Conservation (phyloP, 164 flowering plant genomes). For the Litsea cubeba region DNA sequence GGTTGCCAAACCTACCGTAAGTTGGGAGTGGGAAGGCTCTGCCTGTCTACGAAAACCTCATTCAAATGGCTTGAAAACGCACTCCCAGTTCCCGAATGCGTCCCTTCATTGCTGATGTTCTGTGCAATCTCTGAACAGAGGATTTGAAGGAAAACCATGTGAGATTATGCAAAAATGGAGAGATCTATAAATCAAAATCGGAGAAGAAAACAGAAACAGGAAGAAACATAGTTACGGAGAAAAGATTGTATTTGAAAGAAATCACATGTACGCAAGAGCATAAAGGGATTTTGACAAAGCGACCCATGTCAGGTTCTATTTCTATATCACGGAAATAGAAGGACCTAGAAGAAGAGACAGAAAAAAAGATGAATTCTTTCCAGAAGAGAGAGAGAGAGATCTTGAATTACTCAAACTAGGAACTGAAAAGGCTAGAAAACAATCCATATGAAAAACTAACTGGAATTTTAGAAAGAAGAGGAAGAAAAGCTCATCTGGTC, state of each 20-base stretch:
- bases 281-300: not conserved
- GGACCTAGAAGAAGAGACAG: too few species aligned
- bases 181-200: not conserved
- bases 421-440: too few species aligned
- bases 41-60: slow-evolving; percentile 33
- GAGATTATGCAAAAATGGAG: not conserved
- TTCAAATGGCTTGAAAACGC: slow-evolving; percentile 2
- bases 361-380: too few species aligned
- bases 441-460: not conserved
- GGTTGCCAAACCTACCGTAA: too few species aligned
- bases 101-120: not conserved
- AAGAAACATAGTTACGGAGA: not conserved
- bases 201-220: not conserved
- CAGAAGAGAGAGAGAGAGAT: too few species aligned
- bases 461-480: not conserved
- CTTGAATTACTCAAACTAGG: too few species aligned
- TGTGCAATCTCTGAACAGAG: not conserved
- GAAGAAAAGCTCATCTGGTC: not conserved
- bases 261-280: not conserved
- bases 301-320: not conserved
- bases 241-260: not conserved
- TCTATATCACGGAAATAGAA: too few species aligned
- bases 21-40: slow-evolving; percentile 38
- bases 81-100: not conserved
- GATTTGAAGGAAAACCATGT: not conserved